Evolutionary conservation across 2,329 filamentous ascomycete genomes (phyloP).

Genomic region (Fusarium irregulare): DNA sequence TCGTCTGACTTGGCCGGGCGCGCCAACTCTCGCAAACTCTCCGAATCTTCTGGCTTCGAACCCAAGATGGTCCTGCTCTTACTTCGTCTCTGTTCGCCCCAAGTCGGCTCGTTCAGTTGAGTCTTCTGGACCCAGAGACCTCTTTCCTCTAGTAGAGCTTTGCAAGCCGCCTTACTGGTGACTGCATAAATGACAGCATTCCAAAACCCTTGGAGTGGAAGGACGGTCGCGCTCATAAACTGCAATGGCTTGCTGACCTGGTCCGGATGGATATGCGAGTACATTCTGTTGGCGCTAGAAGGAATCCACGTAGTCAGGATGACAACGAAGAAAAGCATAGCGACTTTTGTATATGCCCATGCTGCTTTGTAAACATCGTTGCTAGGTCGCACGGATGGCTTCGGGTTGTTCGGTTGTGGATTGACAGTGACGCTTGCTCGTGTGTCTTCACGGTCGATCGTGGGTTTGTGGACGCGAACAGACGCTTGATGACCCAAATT

Average conservation of each 20-base stretch:
- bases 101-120: neutral
- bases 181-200: conserved; percentile 1
- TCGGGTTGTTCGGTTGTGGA: neutral
- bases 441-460: neutral
- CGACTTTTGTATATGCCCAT: conserved; percentile 10
- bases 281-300: conserved; percentile 2
- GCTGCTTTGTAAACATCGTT: conserved; percentile 13
- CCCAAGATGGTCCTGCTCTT: neutral
- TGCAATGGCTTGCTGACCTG: conserved; percentile 3
- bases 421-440: neutral
- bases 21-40: neutral
- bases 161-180: neutral
- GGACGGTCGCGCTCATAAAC: conserved; percentile 1
- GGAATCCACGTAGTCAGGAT: conserved; percentile 8
- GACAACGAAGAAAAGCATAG: neutral
- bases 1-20: neutral
- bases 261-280: neutral
- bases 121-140: neutral
- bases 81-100: neutral
- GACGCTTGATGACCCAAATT: neutral
- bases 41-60: neutral
- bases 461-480: neutral
- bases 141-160: neutral
- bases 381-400: accelerated
- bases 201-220: conserved; percentile 5